phyloP scores from a whole-genome alignment of 2,329 filamentous ascomycete genomes.

The Catunica adiposa region DNA sequence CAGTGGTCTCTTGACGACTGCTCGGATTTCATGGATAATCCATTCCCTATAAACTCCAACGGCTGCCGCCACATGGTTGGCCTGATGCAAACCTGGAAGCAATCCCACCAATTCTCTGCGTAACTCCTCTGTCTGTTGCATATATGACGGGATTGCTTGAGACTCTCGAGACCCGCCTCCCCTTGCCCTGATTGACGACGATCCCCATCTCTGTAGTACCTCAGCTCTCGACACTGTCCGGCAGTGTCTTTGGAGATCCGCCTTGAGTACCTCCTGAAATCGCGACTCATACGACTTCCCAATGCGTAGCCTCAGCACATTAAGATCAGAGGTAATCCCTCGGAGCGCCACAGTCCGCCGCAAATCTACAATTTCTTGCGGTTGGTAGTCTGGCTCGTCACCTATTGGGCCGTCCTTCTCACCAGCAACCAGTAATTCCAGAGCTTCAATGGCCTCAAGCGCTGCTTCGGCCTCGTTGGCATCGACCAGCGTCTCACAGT shows the following conservation, averaged over 20 bases:
- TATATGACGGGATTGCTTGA: constrained; percentile 60
- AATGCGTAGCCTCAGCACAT: constrained; percentile 59
- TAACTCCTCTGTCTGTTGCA: constrained; percentile 54
- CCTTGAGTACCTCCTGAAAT: constrained; percentile 62
- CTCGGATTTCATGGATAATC: constrained; percentile 71
- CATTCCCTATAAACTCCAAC: constrained; percentile 73
- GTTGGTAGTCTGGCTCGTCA: constrained; percentile 43
- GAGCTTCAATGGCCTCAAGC: constrained; percentile 55
- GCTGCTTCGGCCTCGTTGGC: constrained; percentile 69
- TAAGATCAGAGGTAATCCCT: constrained; percentile 57
- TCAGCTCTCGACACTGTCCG: constrained; percentile 53
- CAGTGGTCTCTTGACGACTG: constrained; percentile 65
- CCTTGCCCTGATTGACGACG: constrained; percentile 54
- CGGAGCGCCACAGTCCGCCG: constrained; percentile 5
- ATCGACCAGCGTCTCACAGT: constrained; percentile 69
- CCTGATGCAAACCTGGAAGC: constrained; percentile 64
- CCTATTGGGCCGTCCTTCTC: constrained; percentile 31
- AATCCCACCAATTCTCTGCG: constrained; percentile 53
- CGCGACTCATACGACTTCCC: constrained; percentile 73
- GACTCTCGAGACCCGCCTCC: constrained; percentile 50
- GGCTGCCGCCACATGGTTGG: constrained; percentile 63
- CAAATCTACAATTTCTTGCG: constrained; percentile 6
- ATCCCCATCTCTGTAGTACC: constrained; percentile 73
- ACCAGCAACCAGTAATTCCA: constrained; percentile 70
- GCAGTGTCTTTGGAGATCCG: constrained; percentile 66